A percentile compares a stretch with the other conserved stretches of the same genome.
phyloP scores from a whole-genome alignment of 371 early-diverging fungal genomes.

The Mortierella sp. region DNA sequence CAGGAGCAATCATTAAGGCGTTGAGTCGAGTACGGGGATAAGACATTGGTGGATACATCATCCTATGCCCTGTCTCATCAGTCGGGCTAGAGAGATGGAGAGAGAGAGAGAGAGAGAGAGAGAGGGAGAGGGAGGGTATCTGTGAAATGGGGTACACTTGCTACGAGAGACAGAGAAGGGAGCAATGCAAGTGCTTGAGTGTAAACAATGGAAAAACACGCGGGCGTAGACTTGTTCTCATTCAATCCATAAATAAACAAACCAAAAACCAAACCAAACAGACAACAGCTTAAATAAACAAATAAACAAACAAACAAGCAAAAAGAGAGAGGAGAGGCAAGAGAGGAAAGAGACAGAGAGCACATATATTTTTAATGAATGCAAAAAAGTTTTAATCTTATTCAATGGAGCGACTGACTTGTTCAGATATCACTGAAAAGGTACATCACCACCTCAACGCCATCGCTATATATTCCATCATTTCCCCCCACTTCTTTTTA shows the following conservation, averaged over 20 bases:
- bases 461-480: slow-evolving; percentile 7
- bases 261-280: neutral
- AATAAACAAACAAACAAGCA: neutral
- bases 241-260: neutral
- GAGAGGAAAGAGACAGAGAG: neutral
- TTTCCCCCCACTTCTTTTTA: slow-evolving; percentile 2
- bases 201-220: neutral
- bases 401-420: neutral
- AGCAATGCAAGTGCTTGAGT: neutral
- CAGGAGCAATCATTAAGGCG: slow-evolving; percentile 3
- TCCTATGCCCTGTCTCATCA: too few relatives aligned
- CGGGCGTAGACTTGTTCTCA: neutral
- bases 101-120: too few relatives aligned
- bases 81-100: too few relatives aligned
- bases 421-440: too few relatives aligned
- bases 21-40: slow-evolving; percentile 10
- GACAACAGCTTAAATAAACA: neutral
- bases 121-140: too few relatives aligned
- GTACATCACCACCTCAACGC: too few relatives aligned
- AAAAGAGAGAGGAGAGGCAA: neutral
- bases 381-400: slow-evolving; percentile 12
- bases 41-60: too few relatives aligned
- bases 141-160: too few relatives aligned
- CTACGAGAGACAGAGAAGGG: neutral
- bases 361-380: too few relatives aligned